These are phyloP conservation scores for Blastocystis sp. DNA, from an alignment of 352 stramenopile genomes.

Conservation along the genomic window DNA sequence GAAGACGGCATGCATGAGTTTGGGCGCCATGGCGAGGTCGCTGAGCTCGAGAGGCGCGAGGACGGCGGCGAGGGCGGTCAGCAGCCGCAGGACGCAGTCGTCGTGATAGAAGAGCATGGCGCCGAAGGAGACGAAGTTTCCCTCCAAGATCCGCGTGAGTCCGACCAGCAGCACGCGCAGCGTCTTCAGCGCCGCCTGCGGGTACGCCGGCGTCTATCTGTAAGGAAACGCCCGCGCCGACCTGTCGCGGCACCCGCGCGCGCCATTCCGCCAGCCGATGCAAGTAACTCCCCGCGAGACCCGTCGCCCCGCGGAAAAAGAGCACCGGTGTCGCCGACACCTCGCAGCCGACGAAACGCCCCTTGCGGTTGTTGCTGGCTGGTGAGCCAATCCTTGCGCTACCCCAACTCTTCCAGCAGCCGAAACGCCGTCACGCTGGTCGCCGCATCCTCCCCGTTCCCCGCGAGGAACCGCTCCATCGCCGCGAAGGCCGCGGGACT, in stretches of 20 bases:
- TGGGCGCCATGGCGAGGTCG: background rate
- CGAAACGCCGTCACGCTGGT: background rate
- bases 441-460: background rate
- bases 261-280: background rate
- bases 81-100: background rate
- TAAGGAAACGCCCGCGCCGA: background rate
- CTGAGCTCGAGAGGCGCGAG: background rate
- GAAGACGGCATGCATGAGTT: background rate
- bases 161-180: background rate
- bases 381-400: too few relatives aligned
- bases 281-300: background rate
- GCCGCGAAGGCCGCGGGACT: background rate
- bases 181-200: background rate
- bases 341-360: background rate
- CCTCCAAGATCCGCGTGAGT: background rate
- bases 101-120: slow-evolving; percentile 30
- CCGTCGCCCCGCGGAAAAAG: background rate
- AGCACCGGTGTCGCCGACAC: background rate
- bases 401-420: background rate
- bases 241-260: background rate
- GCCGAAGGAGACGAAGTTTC: slow-evolving; percentile 11
- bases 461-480: background rate
- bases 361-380: background rate
- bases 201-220: background rate
- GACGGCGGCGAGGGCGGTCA: background rate